Base-by-base conservation (phyloP, 1,284 basidiomycete species). In the Blastosporella zonata region DNA sequence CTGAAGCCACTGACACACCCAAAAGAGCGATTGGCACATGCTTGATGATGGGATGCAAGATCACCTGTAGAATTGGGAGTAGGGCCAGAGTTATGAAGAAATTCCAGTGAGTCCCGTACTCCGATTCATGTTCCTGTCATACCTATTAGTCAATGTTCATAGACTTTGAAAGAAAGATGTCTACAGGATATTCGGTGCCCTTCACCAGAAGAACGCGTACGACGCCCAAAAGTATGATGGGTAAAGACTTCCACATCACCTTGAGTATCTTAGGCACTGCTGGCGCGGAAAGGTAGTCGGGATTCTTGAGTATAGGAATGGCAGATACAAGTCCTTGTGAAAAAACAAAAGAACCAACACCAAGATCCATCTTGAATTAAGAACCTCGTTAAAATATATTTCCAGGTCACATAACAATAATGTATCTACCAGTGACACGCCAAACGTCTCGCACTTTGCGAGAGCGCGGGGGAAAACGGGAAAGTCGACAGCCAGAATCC, bases 31-130 rank as follows among this genome's bases (percentile, higher is more conserved):
- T 77, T 0, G 87, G 79, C 2, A 85, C 47, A 13, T 63, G 64
- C 9, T 68, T 62, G 29, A 90, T 77, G 5, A 90, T 40, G 0
- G 88, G 86, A 50, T 88, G 83, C 6, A 93, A 63, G 0, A 84
- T 49, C 0, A 88, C 79, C 55, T 93, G 86, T 5, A 92, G 67
- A 0, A 90, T 65, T 0, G 95, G 95, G 2, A 98, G 66, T 1
- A 91, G 55, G 0, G 85, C 93, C 10, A 99, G 75, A 0, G 97
- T 98, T 60, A 98, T 80, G 77, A 99, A 99, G 68, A 99, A 99
- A 66, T 99, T 99, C 97, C 97, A 99, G 62, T 98, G 95, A 0
- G 85, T 84, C 1, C 97, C 97, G 58, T 99, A 99, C 70, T 99
- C 96, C 0, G 93, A 87, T 36, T 90, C 84, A 57, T 99, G 97